Base-by-base conservation (phyloP, 192 early-diverging fungal genomes). In the Backusella liffmaniae region DNA sequence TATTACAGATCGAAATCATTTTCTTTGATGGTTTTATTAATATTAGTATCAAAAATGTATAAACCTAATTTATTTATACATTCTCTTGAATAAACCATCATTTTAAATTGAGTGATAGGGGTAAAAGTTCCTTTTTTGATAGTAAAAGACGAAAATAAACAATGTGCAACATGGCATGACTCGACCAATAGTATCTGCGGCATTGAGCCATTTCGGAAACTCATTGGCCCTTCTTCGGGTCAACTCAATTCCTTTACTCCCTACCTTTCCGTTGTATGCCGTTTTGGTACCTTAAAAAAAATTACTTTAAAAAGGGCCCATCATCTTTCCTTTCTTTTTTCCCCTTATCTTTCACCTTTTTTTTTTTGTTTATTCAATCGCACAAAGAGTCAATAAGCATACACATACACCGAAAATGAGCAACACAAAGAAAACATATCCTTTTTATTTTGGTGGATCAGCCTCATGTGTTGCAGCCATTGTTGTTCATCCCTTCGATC, bases 401-500 rank as follows among this genome's bases (percentile, higher is more conserved):
- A 56, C 5, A 3, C 9, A 62, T 12, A 4, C 9, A 62, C 23
- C 26, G 26, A 62, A 62, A 62, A 62, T 62, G 56, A 29, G 23
- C 56, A 62, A 23, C 2, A 29, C 35, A 46, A 67, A 66, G 41
- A 66, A 42, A 66, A 30, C 37, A 7, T 66, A 74, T 36, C 79
- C 79, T 34, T 80, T 80, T 36, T 80, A 74, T n/a, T 80, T 71
- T 56, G 79, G 79, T 42, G 79, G 85, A 30, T 81, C 83, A 1
- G 86, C 89, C 30, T 84, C 88, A 66, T 86, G 86, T 72, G 41
- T 84, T 15, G 88, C 89, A 13, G 82, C 86, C 49, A 73, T 89
- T 23, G 89, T 91, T 23, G 90, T 89, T 4, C 92, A 97, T 80
- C 91, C 93, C 67, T 87, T 97, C 51, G 95, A 96, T 81, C 86